Evolutionary conservation across 805 yeast genomes (phyloP), one percentile per base, ranked within the genome.

Genomic region (Suhomyces prunicola): DNA sequence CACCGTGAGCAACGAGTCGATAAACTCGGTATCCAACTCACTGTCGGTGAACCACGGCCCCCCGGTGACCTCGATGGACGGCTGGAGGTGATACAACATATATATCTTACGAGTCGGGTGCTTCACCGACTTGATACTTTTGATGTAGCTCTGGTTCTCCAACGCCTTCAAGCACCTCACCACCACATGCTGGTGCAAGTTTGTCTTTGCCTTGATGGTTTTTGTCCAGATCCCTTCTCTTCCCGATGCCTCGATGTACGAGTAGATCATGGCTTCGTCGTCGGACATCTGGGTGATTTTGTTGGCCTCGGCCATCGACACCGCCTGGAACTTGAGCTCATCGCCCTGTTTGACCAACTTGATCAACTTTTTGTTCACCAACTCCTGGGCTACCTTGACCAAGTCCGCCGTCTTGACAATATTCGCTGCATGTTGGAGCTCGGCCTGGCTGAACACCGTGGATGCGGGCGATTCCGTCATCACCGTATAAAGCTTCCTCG

Each of bases 11-110:
- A 94, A 72, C 47, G 90, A 84, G 59, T 90, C 93, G 54, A 94
- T 92, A 63, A 94, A 94, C 69, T 93, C 98, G 2, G 90, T 85
- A 66, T 94, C 99, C 53, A 94, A 77, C 69, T 94, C 98, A 35
- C 92, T 85, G 66, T 94, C 99, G 0, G 97, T 91, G 66, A 92
- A 94, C 99, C 99, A 94, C 4, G 98, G 98, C 5, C 99, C 99
- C 58, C 99, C 99, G 0, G 98, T 94, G 39, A 94, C 94, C 59
- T 93, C 98, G 31, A 90, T 86, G 3, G 96, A 87, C 5, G 99
- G 99, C 66, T 91, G 97, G 59, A 94, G 74, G 64, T 90, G 86
- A 67, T 92, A 93, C 50, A 94, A 78, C 98, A 94, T 94, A 70
- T 93, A 96, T 33, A 94, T 93, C 65, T 94, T 94, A 58, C 99